Percentiles rank a stretch among this genome's conserved stretches.
These are phyloP conservation scores for Melocanna baccifera DNA, from an alignment of 176 grass and related monocot genomes.

Conservation along the genomic window DNA sequence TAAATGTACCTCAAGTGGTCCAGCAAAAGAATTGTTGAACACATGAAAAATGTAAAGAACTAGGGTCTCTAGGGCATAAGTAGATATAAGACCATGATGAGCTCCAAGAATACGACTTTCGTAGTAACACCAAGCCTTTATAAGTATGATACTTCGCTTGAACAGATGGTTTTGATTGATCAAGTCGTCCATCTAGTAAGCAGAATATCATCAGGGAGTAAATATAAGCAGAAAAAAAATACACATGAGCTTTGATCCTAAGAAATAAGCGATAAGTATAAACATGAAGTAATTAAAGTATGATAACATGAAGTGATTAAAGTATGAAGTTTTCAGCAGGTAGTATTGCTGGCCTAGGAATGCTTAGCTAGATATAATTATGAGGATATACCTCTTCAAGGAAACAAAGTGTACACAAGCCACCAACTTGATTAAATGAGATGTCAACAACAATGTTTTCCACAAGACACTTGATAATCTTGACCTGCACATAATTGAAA, in stretches of 20 bases:
- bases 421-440: conserved; percentile 76
- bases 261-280: background rate
- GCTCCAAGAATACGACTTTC: conserved; percentile 69
- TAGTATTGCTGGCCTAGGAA: background rate
- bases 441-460: conserved; percentile 83
- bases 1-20: conserved; percentile 57
- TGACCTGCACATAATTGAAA: conserved; percentile 48
- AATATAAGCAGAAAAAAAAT: background rate
- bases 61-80: conserved; percentile 65
- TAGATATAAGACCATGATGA: conserved; percentile 78
- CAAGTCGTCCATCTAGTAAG: conserved; percentile 43
- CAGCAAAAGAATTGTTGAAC: conserved; percentile 56
- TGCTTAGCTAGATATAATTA: background rate
- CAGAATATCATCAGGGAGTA: background rate
- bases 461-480: conserved; percentile 73
- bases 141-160: conserved; percentile 64
- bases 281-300: background rate
- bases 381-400: conserved; percentile 47
- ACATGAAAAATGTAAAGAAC: conserved; percentile 74
- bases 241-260: background rate
- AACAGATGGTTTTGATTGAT: conserved; percentile 55
- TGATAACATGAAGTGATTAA: background rate
- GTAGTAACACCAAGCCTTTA: conserved; percentile 75
- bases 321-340: background rate
- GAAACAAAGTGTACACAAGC: conserved; percentile 70